Base-by-base conservation (phyloP, 179 eudicot species). In the Corrigiola litoralis region DNA sequence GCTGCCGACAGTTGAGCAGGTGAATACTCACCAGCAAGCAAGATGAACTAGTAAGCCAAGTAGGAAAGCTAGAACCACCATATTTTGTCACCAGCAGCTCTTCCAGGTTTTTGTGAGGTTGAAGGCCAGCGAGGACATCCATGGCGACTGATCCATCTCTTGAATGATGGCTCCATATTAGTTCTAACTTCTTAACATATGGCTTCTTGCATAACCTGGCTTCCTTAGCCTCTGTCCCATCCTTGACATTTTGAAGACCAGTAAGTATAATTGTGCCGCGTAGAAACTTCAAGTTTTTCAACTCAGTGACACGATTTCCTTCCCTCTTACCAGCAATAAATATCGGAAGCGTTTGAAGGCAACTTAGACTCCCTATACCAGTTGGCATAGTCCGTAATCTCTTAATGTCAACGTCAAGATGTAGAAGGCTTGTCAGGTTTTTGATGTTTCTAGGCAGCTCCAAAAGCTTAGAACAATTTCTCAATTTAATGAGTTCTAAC, bases 401-500 rank as follows among this genome's bases (percentile, higher is more conserved):
- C 37, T 56, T 63, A 6, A 62, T 49, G 44, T 66, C 66, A 11
- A 73, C 69, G 48, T 70, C 52, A 57, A 78, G 72, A 34, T 62
- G 55, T n/a, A 58, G 12, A 27, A 78, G 71, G 58, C 58, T 66
- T 8, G 52, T 58, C 63, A 78, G 45, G 16, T 74, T 58, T 17
- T 69, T 66, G 2, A 63, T 40, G 67, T 57, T 23, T 20, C n/a
- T 54, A 6, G 80, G 73, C 47, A 71, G 47, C 23, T 56, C 66
- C 42, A 38, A 40, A 25, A 76, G 70, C 6, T 51, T 2, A 65
- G 11, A 20, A 61, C 78, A 73, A 11, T 41, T 23, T 44, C 21
- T 32, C 37, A 78, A 70, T 36, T 50, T 69, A 2, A 78, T 66
- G 16, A 60, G 59, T 34, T 70, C 75, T 37, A 78, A 38, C 24